phyloP scores from a whole-genome alignment of 805 yeast genomes.

The Ogataea saltuana region DNA sequence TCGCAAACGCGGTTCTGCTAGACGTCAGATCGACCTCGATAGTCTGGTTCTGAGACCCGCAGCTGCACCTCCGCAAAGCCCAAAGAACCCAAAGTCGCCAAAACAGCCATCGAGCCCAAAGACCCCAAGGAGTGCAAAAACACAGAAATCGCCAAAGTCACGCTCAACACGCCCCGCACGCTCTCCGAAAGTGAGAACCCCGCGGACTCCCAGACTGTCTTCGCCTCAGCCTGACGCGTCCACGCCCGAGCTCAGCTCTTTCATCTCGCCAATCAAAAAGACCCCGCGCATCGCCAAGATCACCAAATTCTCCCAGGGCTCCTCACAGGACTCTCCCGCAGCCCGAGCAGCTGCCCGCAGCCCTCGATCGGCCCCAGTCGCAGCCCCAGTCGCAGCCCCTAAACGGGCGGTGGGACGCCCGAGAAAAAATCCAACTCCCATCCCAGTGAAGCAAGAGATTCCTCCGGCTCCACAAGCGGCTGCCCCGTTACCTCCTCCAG shows the following conservation, averaged over 20 bases:
- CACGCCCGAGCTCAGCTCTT: constrained; percentile 23
- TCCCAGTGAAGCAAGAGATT: not conserved
- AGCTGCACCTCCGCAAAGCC: constrained; percentile 9
- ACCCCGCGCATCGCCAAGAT: not conserved
- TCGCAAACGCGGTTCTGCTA: constrained; percentile 35
- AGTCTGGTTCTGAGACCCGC: constrained; percentile 29
- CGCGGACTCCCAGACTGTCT: not conserved
- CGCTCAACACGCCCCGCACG: too few species aligned
- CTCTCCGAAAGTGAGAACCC: too few species aligned
- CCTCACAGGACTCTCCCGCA: constrained; percentile 1
- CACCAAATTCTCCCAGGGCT: constrained; percentile 1
- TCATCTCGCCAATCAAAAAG: constrained; percentile 19
- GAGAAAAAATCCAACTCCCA: too few species aligned
- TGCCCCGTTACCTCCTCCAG: not conserved
- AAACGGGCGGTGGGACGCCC: too few species aligned
- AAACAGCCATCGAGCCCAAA: constrained; percentile 3
- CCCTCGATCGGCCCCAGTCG: too few species aligned
- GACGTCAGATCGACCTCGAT: constrained; percentile 27
- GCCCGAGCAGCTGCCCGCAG: too few species aligned
- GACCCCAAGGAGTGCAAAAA: not conserved
- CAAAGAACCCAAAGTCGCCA: constrained; percentile 16
- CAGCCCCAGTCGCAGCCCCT: too few species aligned
- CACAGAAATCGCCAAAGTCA: constrained; percentile 2
- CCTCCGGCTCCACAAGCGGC: not conserved
- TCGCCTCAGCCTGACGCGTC: constrained; percentile 1